These are phyloP conservation scores for Pseudisothecium myosuroides DNA, from an alignment of 225 moss, liverwort and hornwort species.

Conservation along the genomic window DNA sequence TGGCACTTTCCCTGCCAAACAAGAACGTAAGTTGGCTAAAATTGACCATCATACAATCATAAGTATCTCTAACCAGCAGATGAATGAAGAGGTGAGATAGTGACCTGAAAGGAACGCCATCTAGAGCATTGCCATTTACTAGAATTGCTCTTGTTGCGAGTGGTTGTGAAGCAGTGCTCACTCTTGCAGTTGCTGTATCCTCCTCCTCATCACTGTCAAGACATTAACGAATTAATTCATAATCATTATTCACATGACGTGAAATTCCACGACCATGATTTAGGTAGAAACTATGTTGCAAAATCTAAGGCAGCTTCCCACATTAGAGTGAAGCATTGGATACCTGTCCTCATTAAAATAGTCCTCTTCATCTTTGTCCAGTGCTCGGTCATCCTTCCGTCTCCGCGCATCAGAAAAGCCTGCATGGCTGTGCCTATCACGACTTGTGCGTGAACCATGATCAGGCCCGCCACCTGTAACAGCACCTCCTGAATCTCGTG, in stretches of 20 bases:
- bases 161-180: slow-evolving; percentile 34
- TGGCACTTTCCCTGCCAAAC: slow-evolving; percentile 25
- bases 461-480: slow-evolving; percentile 55
- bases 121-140: slow-evolving; percentile 52
- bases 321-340: neutral
- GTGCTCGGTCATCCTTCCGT: slow-evolving; percentile 86
- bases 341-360: slow-evolving; percentile 97
- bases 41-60: neutral
- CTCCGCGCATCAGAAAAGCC: slow-evolving; percentile 60
- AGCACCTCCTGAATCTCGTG: slow-evolving; percentile 39
- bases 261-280: neutral
- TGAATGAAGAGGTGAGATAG: neutral
- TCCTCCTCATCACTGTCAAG: slow-evolving; percentile 87
- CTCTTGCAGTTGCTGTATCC: slow-evolving; percentile 73
- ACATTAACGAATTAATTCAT: neutral
- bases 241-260: neutral
- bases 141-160: slow-evolving; percentile 32
- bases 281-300: neutral
- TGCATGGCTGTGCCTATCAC: slow-evolving; percentile 43
- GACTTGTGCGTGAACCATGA: slow-evolving; percentile 57
- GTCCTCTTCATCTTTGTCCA: slow-evolving; percentile 98
- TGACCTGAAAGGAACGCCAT: slow-evolving; percentile 67
- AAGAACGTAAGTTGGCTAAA: neutral
- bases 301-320: neutral
- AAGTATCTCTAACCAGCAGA: neutral